Evolutionary conservation across 176 grass and related monocot genomes (phyloP).

Genomic region (Cymbopogon citratus): DNA sequence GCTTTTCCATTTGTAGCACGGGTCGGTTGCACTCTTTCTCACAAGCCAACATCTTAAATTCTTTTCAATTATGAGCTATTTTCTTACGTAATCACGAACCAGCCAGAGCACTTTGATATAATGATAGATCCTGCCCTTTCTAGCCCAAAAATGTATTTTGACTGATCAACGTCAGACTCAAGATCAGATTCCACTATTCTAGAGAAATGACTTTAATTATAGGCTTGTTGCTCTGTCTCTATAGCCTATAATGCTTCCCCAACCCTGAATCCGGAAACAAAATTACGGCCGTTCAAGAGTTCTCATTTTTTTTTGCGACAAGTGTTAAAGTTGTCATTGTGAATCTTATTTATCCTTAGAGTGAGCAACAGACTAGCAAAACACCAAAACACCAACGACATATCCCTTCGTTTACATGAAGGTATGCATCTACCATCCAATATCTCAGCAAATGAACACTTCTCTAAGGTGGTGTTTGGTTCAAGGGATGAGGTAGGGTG

Average conservation of each 20-base stretch:
- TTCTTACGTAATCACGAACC: neutral
- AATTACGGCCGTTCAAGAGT: neutral
- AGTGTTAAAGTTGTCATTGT: too few relatives aligned
- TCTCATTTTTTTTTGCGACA: too few relatives aligned
- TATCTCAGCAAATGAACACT: too few relatives aligned
- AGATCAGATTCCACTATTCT: neutral
- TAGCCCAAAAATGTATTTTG: neutral
- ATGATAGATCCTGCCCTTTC: neutral
- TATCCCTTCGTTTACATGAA: too few relatives aligned
- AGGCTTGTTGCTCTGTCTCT: neutral
- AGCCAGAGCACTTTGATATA: neutral
- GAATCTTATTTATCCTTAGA: neutral
- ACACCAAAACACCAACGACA: too few relatives aligned
- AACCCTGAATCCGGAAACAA: neutral
- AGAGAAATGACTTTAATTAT: neutral
- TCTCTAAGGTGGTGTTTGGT: too few relatives aligned
- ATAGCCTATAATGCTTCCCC: neutral
- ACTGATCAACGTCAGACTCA: neutral
- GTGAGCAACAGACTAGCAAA: too few relatives aligned
- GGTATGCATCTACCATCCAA: too few relatives aligned
- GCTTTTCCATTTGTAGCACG: neutral
- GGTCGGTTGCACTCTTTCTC: neutral
- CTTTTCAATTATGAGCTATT: too few relatives aligned
- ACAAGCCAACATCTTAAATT: too few relatives aligned
- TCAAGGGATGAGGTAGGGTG: too few relatives aligned